Base-by-base conservation (phyloP, 2,329 filamentous ascomycete species). In the Phaeosphaeriaceae sp. region DNA sequence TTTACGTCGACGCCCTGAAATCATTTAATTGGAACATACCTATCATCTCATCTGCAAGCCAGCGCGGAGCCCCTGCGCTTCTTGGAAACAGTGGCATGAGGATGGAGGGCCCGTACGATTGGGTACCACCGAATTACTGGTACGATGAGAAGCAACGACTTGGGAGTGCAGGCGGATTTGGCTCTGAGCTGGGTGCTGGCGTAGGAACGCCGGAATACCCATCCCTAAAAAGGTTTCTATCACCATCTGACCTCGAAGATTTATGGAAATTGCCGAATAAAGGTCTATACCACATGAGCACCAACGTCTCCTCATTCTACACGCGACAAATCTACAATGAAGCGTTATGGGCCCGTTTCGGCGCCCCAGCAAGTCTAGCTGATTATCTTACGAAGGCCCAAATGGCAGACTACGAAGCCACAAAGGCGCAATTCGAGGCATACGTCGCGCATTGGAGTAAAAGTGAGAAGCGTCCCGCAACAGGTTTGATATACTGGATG, bases 401-500 rank as follows among this genome's bases (percentile, higher is more conserved):
- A 61, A 79, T 87, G 52, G 79, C 80, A 71, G 85, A 87, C 62
- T 87, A 86, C 57, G 85, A 88, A 67, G 83, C 83, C 1, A 86
- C 81, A 1, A 75, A 83, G 2, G 75, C 83, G 0, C 74, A 86
- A 56, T 84, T 83, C 46, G 85, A 87, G 61, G 83, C 72, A 0
- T 87, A 80, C 59, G 73, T 78, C 0, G 72, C 79, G 2, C 72
- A 76, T 0, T 85, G 83, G 77, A 81, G 64, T 50, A 76, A 76
- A 1, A 51, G 75, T 74, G 8, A 37, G 1, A 64, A 71, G 1
- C 72, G 80, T 3, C 81, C 83, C 0, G 83, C 84, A 0, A 87
- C 84, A 0, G 85, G 85, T 0, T 40, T 83, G 39, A 80, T 87
- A 13, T 87, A 87, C 71, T 87, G 85, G 85, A 87, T 87, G 84